Evolutionary conservation across 305 asterid species (phyloP), one percentile per base, ranked within the genome.

Genomic region (Fraxinus sp.): DNA sequence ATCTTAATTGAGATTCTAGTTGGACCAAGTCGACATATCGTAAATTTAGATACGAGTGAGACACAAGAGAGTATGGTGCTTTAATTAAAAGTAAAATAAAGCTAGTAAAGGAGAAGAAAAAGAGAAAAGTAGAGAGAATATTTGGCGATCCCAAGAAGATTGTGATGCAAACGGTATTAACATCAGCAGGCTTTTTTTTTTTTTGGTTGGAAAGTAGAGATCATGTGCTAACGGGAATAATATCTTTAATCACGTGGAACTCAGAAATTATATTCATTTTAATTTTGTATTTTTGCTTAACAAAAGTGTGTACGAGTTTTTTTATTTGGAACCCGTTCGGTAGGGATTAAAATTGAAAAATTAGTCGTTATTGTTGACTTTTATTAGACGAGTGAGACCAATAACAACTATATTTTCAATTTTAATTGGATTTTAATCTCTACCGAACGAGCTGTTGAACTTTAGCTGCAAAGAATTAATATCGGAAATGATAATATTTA

Each of bases 121-220:
- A 84, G 88, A 83, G 75, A 81, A 57, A 84, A 81, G 66, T 4
- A 22, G 84, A 41, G 85, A 49, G 87, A 81, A 82, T 83, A 82
- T 80, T 88, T 86, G 88, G 80, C 78, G 88, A 88, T 88, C 91
- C 91, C 88, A 80, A 88, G 80, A 88, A 80, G 89, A 82, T 84
- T 84, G 86, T 75, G 76, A 75, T 86, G 39, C 81, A 77, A 66
- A 39, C 28, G 57, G 72, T 35, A 52, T 71, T 84, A 44, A 74
- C 72, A 76, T 32, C 74, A 49, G 78, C 49, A 39, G 11, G 81
- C 32, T 85, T 81, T 68, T 85, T 85, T 30, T 85, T 74, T 77
- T 83, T 68, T 74, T 18, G 13, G 35, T 32, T 16, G 7, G n/a
- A 85, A 82, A 74, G 33, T 64, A 1, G 44, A 36, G 44, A 77